These are phyloP conservation scores for Tetrapisispora pingtungensis DNA, from an alignment of 805 yeast genomes.

Conservation along the genomic window DNA sequence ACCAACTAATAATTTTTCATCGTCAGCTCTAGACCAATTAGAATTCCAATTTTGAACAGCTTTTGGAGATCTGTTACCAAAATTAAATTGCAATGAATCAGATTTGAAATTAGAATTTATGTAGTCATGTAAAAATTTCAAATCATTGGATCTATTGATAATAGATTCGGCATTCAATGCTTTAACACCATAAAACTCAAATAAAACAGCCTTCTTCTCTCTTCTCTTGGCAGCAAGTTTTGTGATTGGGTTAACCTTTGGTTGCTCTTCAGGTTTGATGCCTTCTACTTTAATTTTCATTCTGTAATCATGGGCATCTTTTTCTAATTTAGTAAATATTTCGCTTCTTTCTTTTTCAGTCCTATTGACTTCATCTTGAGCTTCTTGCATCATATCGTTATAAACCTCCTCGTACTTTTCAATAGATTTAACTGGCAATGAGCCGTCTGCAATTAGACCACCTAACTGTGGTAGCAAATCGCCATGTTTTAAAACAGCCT, in stretches of 20 bases:
- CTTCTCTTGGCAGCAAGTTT: slow-evolving; percentile 56
- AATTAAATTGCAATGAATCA: slow-evolving; percentile 49
- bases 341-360: slow-evolving; percentile 57
- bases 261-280: slow-evolving; percentile 24
- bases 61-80: slow-evolving; percentile 51
- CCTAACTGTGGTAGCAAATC: slow-evolving; percentile 71
- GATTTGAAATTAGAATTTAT: slow-evolving; percentile 41
- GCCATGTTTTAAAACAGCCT: slow-evolving; percentile 74
- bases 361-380: slow-evolving; percentile 49
- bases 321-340: slow-evolving; percentile 48
- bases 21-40: slow-evolving; percentile 75
- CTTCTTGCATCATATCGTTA: slow-evolving; percentile 54
- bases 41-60: slow-evolving; percentile 87
- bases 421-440: slow-evolving; percentile 74
- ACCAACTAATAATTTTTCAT: slow-evolving; percentile 78
- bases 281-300: slow-evolving; percentile 33
- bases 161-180: slow-evolving; percentile 85
- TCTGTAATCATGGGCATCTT: slow-evolving; percentile 47
- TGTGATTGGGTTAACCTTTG: slow-evolving; percentile 38
- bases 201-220: slow-evolving; percentile 82
- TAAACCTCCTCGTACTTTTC: slow-evolving; percentile 67
- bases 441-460: slow-evolving; percentile 80
- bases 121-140: slow-evolving; percentile 51
- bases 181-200: slow-evolving; percentile 81
- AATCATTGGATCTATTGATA: slow-evolving; percentile 73